Evolutionary conservation across 2,329 filamentous ascomycete species (phyloP).

Genomic region (Calonectria honghensis): DNA sequence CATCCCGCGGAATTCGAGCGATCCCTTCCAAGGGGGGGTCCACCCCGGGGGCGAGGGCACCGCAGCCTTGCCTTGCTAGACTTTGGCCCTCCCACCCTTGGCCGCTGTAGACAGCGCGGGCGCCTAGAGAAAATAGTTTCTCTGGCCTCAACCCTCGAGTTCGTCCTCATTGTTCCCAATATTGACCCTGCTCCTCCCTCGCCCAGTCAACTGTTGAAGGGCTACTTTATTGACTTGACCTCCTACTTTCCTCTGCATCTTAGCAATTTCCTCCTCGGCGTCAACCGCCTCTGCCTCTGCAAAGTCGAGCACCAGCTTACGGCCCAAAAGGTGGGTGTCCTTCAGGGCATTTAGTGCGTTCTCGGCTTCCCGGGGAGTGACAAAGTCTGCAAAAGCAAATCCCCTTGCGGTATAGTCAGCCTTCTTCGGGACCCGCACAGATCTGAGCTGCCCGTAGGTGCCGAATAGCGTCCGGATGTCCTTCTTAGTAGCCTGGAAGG

Average conservation of each 20-base stretch:
- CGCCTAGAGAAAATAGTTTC: conserved; percentile 46
- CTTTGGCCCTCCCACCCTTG: conserved; percentile 35
- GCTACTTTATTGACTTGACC: conserved; percentile 93
- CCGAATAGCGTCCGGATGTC: conserved; percentile 91
- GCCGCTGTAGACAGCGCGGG: conserved; percentile 19
- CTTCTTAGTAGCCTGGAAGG: conserved; percentile 95
- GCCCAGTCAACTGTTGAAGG: conserved; percentile 89
- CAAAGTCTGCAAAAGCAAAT: conserved; percentile 98
- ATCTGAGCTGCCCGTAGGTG: conserved; percentile 92
- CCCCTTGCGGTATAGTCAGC: conserved; percentile 92
- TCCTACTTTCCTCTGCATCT: conserved; percentile 97
- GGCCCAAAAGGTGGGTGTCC: conserved; percentile 94
- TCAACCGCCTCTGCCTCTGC: conserved; percentile 92
- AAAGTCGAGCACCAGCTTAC: conserved; percentile 92
- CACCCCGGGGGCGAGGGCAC: conserved; percentile 45
- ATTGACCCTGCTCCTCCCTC: conserved; percentile 91
- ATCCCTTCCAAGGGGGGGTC: conserved; percentile 55
- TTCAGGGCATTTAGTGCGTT: conserved; percentile 93
- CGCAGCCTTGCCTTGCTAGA: conserved; percentile 51
- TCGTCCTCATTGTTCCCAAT: conserved; percentile 83
- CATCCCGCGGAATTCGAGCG: conserved; percentile 42
- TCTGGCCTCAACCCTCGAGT: conserved; percentile 60
- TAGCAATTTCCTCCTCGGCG: conserved; percentile 95
- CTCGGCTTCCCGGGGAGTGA: conserved; percentile 89
- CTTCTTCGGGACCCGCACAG: conserved; percentile 95